A percentile compares a stretch with the other conserved stretches of the same genome.
These are phyloP conservation scores for Eucalyptus erythrocorys DNA, from an alignment of 345 rosid species.

Conservation along the genomic window DNA sequence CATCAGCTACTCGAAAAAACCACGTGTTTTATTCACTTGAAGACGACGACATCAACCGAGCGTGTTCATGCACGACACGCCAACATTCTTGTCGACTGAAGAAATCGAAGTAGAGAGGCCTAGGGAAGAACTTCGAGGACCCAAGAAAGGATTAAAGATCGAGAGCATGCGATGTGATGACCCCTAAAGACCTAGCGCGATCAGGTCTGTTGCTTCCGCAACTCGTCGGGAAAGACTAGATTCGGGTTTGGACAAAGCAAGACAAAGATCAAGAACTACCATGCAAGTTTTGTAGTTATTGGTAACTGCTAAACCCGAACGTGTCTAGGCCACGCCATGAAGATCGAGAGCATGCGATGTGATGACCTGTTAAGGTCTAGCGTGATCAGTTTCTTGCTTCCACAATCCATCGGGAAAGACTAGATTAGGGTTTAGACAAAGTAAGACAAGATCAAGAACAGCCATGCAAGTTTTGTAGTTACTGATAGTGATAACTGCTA, in stretches of 20 bases:
- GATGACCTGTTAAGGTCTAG: too few species aligned
- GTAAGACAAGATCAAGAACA: too few species aligned
- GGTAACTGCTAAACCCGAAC: too few species aligned
- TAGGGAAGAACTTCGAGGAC: background rate
- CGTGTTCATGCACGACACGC: background rate
- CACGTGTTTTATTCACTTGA: background rate
- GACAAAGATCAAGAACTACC: too few species aligned
- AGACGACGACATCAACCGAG: background rate
- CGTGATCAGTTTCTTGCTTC: too few species aligned
- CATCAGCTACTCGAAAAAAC: background rate
- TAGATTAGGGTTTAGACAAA: too few species aligned
- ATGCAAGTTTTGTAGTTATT: too few species aligned
- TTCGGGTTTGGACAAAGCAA: background rate
- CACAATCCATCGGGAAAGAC: too few species aligned
- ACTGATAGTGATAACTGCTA: too few species aligned
- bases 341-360: too few species aligned
- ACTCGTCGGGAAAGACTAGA: background rate
- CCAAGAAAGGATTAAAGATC: background rate
- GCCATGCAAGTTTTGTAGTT: too few species aligned
- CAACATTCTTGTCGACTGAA: background rate
- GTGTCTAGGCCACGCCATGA: too few species aligned
- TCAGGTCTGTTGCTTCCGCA: background rate
- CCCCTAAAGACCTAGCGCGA: background rate
- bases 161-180: background rate
- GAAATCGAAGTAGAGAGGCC: background rate